A percentile compares a stretch with the other conserved stretches of the same genome.
phyloP scores from a whole-genome alignment of 176 grass and related monocot species.

The Musa schizocarpa region DNA sequence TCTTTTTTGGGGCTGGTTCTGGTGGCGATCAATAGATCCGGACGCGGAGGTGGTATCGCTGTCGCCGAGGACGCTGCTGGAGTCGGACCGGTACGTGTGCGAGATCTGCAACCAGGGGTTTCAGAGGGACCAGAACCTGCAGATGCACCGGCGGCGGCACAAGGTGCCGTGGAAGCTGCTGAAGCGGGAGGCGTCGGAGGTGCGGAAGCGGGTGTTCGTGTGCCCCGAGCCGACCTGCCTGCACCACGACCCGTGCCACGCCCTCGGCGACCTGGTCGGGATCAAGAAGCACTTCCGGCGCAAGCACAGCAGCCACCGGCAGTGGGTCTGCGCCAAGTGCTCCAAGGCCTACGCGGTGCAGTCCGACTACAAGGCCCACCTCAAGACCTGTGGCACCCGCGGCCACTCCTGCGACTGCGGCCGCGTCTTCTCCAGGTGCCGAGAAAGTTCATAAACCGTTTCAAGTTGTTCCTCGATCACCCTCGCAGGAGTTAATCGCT shows the following conservation, averaged over 20 bases:
- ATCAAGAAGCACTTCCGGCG: constrained; percentile 94
- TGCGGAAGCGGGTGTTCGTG: constrained; percentile 71
- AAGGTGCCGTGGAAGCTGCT: constrained; percentile 85
- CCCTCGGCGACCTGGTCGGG: constrained; percentile 58
- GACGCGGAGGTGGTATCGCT: constrained; percentile 94
- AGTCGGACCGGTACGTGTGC: constrained; percentile 65
- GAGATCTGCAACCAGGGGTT: constrained; percentile 88
- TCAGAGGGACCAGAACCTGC: constrained; percentile 81
- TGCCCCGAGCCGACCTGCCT: constrained; percentile 92
- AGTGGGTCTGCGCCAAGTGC: constrained; percentile 74
- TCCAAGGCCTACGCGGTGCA: constrained; percentile 87
- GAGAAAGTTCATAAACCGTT: too few relatives aligned
- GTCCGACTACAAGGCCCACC: constrained; percentile 89
- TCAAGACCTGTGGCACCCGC: constrained; percentile 80
- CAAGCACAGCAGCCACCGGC: constrained; percentile 73
- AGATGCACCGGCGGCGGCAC: constrained; percentile 85
- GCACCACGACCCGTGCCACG: constrained; percentile 70
- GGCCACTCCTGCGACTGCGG: constrained; percentile 82
- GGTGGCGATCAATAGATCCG: constrained; percentile 34
- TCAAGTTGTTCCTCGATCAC: background rate
- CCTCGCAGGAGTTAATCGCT: too few relatives aligned
- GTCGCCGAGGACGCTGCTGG: constrained; percentile 77
- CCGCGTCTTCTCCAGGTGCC: constrained; percentile 69
- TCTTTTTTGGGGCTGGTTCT: background rate
- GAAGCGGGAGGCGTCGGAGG: constrained; percentile 54